Evolutionary conservation across 1,139 yeast species (phyloP).

Genomic region (Pichia sorboxylosa): DNA sequence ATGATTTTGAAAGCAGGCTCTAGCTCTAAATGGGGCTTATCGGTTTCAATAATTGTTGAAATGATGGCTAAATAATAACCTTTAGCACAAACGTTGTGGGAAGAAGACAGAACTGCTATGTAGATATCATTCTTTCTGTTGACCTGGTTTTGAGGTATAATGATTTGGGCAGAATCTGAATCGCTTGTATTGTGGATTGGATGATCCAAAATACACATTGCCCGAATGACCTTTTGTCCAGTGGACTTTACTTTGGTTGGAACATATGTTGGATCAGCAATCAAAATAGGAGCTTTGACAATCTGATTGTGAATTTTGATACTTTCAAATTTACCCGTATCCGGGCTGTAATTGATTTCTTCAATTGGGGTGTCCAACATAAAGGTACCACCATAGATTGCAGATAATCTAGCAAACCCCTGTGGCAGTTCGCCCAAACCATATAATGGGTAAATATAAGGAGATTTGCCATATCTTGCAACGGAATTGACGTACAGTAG

Average conservation of each 20-base stretch:
- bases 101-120: constrained; percentile 79
- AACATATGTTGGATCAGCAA: constrained; percentile 97
- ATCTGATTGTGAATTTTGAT: constrained; percentile 85
- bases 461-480: constrained; percentile 92
- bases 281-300: constrained; percentile 86
- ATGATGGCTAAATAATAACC: constrained; percentile 89
- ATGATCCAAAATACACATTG: constrained; percentile 86
- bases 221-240: constrained; percentile 83
- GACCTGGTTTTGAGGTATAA: constrained; percentile 93
- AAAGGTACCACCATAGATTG: constrained; percentile 96
- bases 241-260: constrained; percentile 80
- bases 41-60: constrained; percentile 91
- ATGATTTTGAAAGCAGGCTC: constrained; percentile 90
- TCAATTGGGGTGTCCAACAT: constrained; percentile 96
- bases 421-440: constrained; percentile 98
- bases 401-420: constrained; percentile 93
- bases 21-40: constrained; percentile 81
- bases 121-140: constrained; percentile 90
- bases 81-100: constrained; percentile 84
- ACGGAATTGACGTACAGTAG: constrained; percentile 80
- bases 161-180: constrained; percentile 83
- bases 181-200: constrained; percentile 77
- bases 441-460: constrained; percentile 89
- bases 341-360: constrained; percentile 66
- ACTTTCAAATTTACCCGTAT: constrained; percentile 66